A percentile compares a stretch with the other conserved stretches of the same genome.
Evolutionary conservation across 805 yeast genomes (phyloP).

Genomic region (Wickerhamiella occidentalis): DNA sequence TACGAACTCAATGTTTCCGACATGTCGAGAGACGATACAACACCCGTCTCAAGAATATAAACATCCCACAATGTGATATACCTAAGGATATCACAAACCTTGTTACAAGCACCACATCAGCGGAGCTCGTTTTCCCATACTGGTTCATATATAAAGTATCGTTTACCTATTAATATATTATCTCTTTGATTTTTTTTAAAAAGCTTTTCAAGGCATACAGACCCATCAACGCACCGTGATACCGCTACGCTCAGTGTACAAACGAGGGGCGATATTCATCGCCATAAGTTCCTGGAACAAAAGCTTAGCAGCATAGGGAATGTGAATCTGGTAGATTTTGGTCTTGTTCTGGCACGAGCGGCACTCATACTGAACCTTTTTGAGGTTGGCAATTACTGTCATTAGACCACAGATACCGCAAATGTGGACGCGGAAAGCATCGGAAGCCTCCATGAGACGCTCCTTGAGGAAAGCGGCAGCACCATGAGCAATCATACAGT

Average conservation of each 20-base stretch:
- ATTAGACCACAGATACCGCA: slow-evolving; percentile 98
- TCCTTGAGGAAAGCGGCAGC: slow-evolving; percentile 97
- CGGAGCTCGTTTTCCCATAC: too few relatives aligned
- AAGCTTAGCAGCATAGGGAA: slow-evolving; percentile 96
- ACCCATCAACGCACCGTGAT: slow-evolving; percentile 26
- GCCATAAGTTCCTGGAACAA: slow-evolving; percentile 99
- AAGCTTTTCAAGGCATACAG: background rate
- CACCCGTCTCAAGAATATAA: too few relatives aligned
- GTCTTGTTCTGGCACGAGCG: slow-evolving; percentile 98
- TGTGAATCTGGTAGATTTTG: slow-evolving; percentile 91
- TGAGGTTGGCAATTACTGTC: slow-evolving; percentile 94
- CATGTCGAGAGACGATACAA: background rate
- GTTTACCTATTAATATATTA: slow-evolving; percentile 2
- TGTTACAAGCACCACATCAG: too few relatives aligned
- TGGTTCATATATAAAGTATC: background rate
- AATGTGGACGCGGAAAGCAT: slow-evolving; percentile 94
- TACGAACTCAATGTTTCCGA: background rate
- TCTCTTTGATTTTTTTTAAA: background rate
- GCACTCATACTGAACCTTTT: slow-evolving; percentile 96
- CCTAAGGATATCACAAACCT: too few relatives aligned
- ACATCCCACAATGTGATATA: too few relatives aligned
- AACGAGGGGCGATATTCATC: slow-evolving; percentile 94
- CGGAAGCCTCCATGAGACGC: slow-evolving; percentile 97
- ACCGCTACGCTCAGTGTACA: slow-evolving; percentile 85
- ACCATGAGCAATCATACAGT: slow-evolving; percentile 99